Evolutionary conservation across 2,329 filamentous ascomycete species (phyloP), one percentile per base, ranked within the genome.

Genomic region (Epichloe typhina): DNA sequence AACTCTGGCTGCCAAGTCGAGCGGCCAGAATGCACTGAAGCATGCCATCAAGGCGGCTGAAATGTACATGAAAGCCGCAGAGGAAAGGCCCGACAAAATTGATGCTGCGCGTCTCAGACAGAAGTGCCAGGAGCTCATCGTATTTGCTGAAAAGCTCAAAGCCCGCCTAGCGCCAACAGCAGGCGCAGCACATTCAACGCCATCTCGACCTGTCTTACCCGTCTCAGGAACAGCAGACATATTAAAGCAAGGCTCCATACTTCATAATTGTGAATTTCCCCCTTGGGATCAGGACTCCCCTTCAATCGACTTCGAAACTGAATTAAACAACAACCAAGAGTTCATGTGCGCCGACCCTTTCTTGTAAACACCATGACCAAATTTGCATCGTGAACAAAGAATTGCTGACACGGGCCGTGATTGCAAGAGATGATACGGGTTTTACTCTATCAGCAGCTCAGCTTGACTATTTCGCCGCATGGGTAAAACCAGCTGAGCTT

Each of bases 181-280:
- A 48, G 37, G 35, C 3, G 31, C 50, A 5, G 33, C 15, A 21
- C 33, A 9, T 33, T 23, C 46, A 26, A 2, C 38, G 39, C 19
- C 41, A 21, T 13, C 36, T 7, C 17, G 11, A 15, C 5, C 43
- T 23, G n/a, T 46, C 31, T 21, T 39, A 33, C 31, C 39, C 8
- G 36, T 41, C 9, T 40, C 47, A 12, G 31, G 5, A 11, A n/a
- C 15, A 19, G 36, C 50, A 48, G 51, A 53, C 8, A 82, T 96
- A 47, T 67, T 97, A 8, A 72, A 86, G 2, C 82, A 83, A 61
- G 82, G 84, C 3, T 93, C 90, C 4, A 84, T 81, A 50, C 74
- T 98, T 19, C 88, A 95, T 62, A 88, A 85, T 0, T 85, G 82
- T 60, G 75, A 84, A 19, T 97, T 95, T 57, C 88, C 86, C 5